Base-by-base conservation (phyloP, 2,329 filamentous ascomycete genomes). In the Calycina marina region DNA sequence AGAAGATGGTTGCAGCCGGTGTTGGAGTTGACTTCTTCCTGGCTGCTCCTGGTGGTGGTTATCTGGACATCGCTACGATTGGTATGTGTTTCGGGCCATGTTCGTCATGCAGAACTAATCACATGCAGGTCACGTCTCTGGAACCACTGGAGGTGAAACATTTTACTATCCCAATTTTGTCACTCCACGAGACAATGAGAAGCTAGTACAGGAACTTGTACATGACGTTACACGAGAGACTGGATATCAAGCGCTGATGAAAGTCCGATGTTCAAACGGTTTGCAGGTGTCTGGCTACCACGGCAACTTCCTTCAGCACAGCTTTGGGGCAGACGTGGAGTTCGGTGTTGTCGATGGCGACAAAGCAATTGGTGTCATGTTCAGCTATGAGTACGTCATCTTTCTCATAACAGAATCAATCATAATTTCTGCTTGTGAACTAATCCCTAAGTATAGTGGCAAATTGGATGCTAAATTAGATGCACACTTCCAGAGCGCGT, bases 161-260 rank as follows among this genome's bases (percentile, higher is more conserved):
- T 98, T 86, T 58, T 94, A 93, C 59, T 98, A 93, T 53, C 86
- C 90, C 28, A 98, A 96, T 55, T 98, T 93, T 60, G 76, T 93
- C 37, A 74, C 79, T 5, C 81, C 81, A 5, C 73, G 90, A 22
- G 90, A 98, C 55, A 74, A 77, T 26, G 66, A 82, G 35, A 92
- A 88, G 59, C 60, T 98, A 24, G 78, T 77, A 2, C 70, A 78
- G 29, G 90, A 98, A 59, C 74, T 98, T 42, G 72, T 76, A 44
- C 88, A 94, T 50, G 75, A 82, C 1, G 73, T 94, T 17, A 85
- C 76, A 3, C 70, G 90, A 40, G 86, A 94, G 55, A 93, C 88
- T 28, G 90, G 90, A 14, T 96, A 83, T 61, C 88, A 94, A 57
- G 85, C 85, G 13, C 63, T 98, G 46, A 92, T 98, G 83, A 98